phyloP scores from a whole-genome alignment of 768 basidiomycete species.

The Nidularia sp. region DNA sequence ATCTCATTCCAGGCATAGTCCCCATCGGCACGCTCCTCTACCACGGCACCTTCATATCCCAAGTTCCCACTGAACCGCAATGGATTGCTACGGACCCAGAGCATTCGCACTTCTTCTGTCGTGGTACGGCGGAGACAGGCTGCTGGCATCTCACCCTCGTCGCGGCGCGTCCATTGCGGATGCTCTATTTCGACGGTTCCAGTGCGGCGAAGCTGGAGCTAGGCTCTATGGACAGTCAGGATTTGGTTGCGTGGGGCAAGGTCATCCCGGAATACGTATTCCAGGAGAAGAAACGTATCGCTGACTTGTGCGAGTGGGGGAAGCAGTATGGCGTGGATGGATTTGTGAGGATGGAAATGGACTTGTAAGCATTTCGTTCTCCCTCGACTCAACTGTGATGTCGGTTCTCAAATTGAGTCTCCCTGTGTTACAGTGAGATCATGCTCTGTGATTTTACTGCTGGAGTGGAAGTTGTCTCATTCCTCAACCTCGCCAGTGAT shows the following conservation, averaged over 20 bases:
- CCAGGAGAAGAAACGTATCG: constrained; percentile 29
- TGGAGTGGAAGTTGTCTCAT: constrained; percentile 35
- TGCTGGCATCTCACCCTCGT: constrained; percentile 39
- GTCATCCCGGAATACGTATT: constrained; percentile 13
- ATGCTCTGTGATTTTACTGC: constrained; percentile 43
- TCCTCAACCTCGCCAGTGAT: constrained; percentile 23
- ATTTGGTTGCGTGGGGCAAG: constrained; percentile 39
- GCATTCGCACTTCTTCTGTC: constrained; percentile 35
- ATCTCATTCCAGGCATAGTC: constrained; percentile 25
- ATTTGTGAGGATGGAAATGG: constrained; percentile 50
- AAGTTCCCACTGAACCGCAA: constrained; percentile 23
- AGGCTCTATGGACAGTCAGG: constrained; percentile 43
- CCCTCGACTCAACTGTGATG: too few species aligned
- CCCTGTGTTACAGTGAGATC: constrained; percentile 32
- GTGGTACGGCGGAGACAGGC: constrained; percentile 8
- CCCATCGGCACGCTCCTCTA: constrained; percentile 31
- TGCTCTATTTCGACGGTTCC: constrained; percentile 51
- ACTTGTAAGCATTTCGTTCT: constrained; percentile 33
- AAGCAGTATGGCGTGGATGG: constrained; percentile 36
- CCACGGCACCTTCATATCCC: constrained; percentile 22
- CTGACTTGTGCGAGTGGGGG: constrained; percentile 40
- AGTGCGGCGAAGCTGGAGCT: constrained; percentile 38
- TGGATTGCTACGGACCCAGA: constrained; percentile 37
- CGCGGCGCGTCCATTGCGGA: constrained; percentile 31
- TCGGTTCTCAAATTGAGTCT: too few species aligned